Evolutionary conservation across 1,139 yeast genomes (phyloP).

Genomic region (Magnusiomyces sp.): DNA sequence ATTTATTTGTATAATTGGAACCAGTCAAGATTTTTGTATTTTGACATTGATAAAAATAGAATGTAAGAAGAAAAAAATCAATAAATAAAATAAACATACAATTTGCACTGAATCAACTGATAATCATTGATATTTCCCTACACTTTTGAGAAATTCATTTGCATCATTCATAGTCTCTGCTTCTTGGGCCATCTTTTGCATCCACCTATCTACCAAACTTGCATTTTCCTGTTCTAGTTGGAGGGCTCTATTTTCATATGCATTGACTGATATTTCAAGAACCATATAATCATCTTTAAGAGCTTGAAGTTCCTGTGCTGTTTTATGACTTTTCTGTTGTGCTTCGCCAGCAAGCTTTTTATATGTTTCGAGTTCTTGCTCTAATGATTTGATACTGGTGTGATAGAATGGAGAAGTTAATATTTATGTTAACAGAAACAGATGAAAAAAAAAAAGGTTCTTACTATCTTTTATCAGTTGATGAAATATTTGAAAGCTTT

Average conservation of each 20-base stretch:
- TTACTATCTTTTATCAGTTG: constrained; percentile 8
- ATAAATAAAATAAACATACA: no score
- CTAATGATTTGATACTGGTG: constrained; percentile 10
- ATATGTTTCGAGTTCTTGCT: constrained; percentile 4
- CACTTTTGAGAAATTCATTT: constrained; percentile 36
- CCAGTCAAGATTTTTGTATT: no score
- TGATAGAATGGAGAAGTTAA: not conserved
- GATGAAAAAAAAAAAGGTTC: not conserved
- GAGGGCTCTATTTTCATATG: constrained; percentile 41
- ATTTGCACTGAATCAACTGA: no score
- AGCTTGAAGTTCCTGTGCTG: constrained; percentile 44
- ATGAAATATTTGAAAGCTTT: not conserved
- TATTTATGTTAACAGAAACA: not conserved
- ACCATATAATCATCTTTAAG: constrained; percentile 67
- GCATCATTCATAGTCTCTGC: constrained; percentile 54
- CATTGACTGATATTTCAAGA: constrained; percentile 60
- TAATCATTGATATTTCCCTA: not conserved
- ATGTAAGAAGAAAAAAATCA: no score
- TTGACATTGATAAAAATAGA: no score
- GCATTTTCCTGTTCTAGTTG: constrained; percentile 37
- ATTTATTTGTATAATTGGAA: not conserved
- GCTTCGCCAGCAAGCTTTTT: constrained; percentile 17
- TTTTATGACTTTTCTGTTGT: constrained; percentile 18
- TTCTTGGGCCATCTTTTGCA: constrained; percentile 47
- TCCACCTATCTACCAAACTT: constrained; percentile 50